phyloP scores from a whole-genome alignment of 768 basidiomycete genomes.

The Mycena venus region DNA sequence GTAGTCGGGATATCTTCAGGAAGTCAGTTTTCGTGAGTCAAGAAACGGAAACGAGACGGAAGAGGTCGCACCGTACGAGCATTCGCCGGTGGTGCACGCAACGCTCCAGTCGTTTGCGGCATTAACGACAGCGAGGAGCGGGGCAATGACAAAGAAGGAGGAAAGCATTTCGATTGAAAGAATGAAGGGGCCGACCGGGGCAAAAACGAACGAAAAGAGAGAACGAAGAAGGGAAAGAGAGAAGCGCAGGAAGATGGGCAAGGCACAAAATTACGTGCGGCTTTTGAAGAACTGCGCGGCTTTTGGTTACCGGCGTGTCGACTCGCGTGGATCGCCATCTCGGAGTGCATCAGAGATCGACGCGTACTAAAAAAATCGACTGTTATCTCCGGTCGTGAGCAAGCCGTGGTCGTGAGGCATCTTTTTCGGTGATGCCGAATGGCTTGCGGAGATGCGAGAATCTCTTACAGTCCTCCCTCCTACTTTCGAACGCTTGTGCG shows the following conservation, averaged over 20 bases:
- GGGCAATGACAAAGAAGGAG: constrained; percentile 1
- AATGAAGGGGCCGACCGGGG: constrained; percentile 14
- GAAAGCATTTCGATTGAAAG: constrained; percentile 20
- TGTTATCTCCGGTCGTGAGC: neutral
- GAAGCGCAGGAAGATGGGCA: neutral
- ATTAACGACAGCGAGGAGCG: constrained; percentile 1
- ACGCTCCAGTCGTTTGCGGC: constrained; percentile 30
- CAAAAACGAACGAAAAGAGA: neutral
- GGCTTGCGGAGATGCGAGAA: too few relatives aligned
- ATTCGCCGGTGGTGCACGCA: constrained; percentile 27
- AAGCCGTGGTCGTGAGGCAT: too few relatives aligned
- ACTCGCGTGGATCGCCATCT: neutral
- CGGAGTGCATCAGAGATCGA: too few relatives aligned
- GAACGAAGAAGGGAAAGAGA: neutral
- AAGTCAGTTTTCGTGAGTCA: neutral
- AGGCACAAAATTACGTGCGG: neutral
- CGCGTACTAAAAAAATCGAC: neutral
- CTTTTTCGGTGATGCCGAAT: too few relatives aligned
- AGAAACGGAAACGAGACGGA: neutral
- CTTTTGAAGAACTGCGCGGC: neutral
- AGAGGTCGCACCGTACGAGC: constrained; percentile 29
- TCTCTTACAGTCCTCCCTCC: too few relatives aligned
- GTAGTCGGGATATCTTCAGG: neutral
- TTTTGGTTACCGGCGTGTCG: neutral
- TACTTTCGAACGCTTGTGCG: too few relatives aligned